Base-by-base conservation (phyloP, 768 basidiomycete genomes). In the Tephrocybe sp. region DNA sequence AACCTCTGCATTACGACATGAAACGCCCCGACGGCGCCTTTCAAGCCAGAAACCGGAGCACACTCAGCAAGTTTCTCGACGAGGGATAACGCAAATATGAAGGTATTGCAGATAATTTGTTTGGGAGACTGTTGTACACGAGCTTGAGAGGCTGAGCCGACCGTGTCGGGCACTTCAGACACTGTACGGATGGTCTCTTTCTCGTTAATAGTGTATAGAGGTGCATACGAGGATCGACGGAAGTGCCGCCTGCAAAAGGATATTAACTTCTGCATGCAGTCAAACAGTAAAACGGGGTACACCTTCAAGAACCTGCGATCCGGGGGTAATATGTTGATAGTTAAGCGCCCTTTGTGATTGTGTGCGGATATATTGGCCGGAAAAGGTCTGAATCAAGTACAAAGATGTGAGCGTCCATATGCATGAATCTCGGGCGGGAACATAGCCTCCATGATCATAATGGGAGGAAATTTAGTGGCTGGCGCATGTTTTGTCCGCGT, bases 1-100 rank as follows among this genome's bases (percentile, higher is more conserved):
- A 52, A 49, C 13, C 46, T 37, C 13, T 45, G 34, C 18, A 51
- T 34, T 12, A 51, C 16, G 30, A 55, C 27, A 21, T 48, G 36
- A 16, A 55, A 38, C 12, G 45, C 42, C 16, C 46, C 54, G 29
- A 49, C 43, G 19, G 29, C 29, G 29, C 29, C 29, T 30, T 12
- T 30, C 29, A 30, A 30, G 7, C 29, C 29, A 12, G 55, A 49
- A 13, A 57, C 52, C 4, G 55, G 55, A 38, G 46, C 52, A 36
- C 55, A 57, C 33, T 57, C 52, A n/a, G 51, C 27, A 40, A 57
- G 47, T 25, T 57, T 53, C 37, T 53, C 55, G 4, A 53, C 25
- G 29, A 57, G 52, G 12, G 56, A 47, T 25, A 57, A 33, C 13
- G 45, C 52, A 51, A 57, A 57, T 12, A 48, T 29, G 39, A 57